Percentiles rank a stretch among this genome's conserved stretches.
These are phyloP conservation scores for Panicum virgatum DNA, from an alignment of 202 grass and related monocot genomes.

Conservation along the genomic window DNA sequence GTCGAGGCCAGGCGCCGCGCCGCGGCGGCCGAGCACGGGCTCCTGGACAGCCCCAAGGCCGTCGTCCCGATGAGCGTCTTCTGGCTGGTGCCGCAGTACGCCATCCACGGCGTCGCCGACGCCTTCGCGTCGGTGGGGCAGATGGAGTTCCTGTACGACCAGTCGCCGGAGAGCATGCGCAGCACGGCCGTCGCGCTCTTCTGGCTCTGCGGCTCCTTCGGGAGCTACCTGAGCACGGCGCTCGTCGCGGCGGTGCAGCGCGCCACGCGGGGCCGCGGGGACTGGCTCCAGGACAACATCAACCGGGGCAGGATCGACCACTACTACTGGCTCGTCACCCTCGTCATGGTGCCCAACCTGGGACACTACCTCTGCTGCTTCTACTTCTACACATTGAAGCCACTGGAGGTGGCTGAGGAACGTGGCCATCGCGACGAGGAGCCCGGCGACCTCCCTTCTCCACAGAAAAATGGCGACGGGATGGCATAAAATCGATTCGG, in stretches of 20 bases:
- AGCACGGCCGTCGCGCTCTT: constrained; percentile 38
- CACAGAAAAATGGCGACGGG: no score
- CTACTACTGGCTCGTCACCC: constrained; percentile 63
- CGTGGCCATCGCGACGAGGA: background rate
- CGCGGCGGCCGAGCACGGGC: constrained; percentile 38
- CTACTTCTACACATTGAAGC: constrained; percentile 65
- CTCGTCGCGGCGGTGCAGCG: constrained; percentile 47
- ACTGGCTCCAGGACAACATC: constrained; percentile 18
- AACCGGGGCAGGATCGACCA: constrained; percentile 1
- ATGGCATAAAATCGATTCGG: no score
- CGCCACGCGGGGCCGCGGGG: constrained; percentile 10
- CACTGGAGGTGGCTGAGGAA: constrained; percentile 36
- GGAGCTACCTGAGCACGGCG: constrained; percentile 61
- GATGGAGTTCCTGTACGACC: constrained; percentile 83
- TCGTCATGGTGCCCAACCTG: constrained; percentile 51
- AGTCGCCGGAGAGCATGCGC: constrained; percentile 73
- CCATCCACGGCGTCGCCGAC: constrained; percentile 56
- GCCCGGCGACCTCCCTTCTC: background rate
- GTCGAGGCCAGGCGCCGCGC: constrained; percentile 46
- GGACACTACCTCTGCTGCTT: constrained; percentile 58
- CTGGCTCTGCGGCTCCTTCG: constrained; percentile 46
- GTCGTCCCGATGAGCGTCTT: constrained; percentile 39
- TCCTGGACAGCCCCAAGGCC: background rate
- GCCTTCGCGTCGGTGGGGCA: constrained; percentile 73
- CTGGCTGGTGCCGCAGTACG: constrained; percentile 57